Percentiles rank a stretch among this genome's conserved stretches.
Evolutionary conservation across 179 eudicot genomes (phyloP).

Genomic region (Carnegiea gigantea): DNA sequence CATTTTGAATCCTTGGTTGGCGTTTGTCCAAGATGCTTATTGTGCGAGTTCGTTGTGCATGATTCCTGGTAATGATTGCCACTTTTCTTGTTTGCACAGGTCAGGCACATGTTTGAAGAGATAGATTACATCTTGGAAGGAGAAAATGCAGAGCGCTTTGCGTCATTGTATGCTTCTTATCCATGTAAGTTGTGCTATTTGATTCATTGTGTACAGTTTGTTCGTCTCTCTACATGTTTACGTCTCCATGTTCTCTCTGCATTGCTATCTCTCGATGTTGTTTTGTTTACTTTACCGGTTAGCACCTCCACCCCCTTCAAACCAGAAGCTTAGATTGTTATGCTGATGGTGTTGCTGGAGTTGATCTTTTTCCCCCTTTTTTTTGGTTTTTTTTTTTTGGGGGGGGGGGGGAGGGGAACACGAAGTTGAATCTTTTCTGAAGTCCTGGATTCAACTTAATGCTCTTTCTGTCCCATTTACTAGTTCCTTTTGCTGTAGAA

Average conservation of each 20-base stretch:
- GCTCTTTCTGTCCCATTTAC: too few relatives aligned
- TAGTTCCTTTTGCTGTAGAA: too few relatives aligned
- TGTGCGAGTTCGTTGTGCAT: background rate
- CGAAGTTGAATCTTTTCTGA: too few relatives aligned
- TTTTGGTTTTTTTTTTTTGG: too few relatives aligned
- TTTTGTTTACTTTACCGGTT: background rate
- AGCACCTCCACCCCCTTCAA: background rate
- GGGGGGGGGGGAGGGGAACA: too few relatives aligned
- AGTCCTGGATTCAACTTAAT: too few relatives aligned
- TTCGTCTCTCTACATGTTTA: background rate
- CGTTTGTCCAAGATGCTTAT: background rate
- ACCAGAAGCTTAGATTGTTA: too few relatives aligned
- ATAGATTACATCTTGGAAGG: constrained; percentile 97
- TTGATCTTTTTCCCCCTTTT: too few relatives aligned
- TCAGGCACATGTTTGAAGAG: constrained; percentile 99
- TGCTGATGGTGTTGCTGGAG: too few relatives aligned
- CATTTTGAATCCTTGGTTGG: background rate
- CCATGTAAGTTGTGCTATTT: constrained; percentile 45
- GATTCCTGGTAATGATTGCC: constrained; percentile 5
- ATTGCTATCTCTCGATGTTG: background rate
- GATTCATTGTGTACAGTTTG: background rate
- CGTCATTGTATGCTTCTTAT: constrained; percentile 60
- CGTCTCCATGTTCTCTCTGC: background rate
- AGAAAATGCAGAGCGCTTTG: constrained; percentile 93
- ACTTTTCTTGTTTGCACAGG: constrained; percentile 50